Evolutionary conservation across 2,329 filamentous ascomycete genomes (phyloP).

Genomic region (Didymella segeticola): DNA sequence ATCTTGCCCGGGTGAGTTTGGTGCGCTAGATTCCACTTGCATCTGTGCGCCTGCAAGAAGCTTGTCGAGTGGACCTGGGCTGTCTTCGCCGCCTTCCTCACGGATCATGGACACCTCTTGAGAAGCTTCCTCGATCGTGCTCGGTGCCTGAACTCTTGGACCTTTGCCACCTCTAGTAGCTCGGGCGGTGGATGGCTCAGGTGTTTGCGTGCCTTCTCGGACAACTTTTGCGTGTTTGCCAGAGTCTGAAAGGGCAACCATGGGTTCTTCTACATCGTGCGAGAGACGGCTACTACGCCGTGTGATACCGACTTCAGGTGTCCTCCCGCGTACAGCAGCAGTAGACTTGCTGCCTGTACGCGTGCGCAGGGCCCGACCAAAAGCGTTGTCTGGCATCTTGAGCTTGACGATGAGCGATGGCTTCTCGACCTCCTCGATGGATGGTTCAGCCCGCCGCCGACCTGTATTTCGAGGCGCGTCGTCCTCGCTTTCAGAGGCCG

Average conservation of each 20-base stretch:
- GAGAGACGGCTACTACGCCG: constrained; percentile 66
- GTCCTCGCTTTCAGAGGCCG: constrained; percentile 42
- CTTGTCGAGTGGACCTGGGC: constrained; percentile 40
- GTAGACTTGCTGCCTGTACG: constrained; percentile 51
- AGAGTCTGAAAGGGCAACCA: constrained; percentile 65
- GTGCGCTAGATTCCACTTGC: constrained; percentile 46
- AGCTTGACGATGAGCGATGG: constrained; percentile 52
- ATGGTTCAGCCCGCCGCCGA: constrained; percentile 33
- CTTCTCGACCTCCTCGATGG: constrained; percentile 37
- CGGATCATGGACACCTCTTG: constrained; percentile 55
- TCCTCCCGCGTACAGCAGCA: constrained; percentile 41
- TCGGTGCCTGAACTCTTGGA: constrained; percentile 54
- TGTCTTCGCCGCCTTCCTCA: constrained; percentile 37
- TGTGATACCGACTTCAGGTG: constrained; percentile 46
- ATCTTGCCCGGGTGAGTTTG: constrained; percentile 41
- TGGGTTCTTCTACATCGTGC: constrained; percentile 62
- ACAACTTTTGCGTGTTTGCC: constrained; percentile 64
- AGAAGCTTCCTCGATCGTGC: constrained; percentile 61
- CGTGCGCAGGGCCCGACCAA: constrained; percentile 41
- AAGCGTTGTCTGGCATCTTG: constrained; percentile 42
- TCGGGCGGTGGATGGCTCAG: constrained; percentile 53
- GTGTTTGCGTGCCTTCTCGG: constrained; percentile 61
- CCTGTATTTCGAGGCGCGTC: constrained; percentile 29
- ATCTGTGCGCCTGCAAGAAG: constrained; percentile 45
- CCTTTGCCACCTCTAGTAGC: constrained; percentile 56